Evolutionary conservation across 495 filamentous ascomycete genomes (phyloP).

Genomic region (Neurospora intermedia): DNA sequence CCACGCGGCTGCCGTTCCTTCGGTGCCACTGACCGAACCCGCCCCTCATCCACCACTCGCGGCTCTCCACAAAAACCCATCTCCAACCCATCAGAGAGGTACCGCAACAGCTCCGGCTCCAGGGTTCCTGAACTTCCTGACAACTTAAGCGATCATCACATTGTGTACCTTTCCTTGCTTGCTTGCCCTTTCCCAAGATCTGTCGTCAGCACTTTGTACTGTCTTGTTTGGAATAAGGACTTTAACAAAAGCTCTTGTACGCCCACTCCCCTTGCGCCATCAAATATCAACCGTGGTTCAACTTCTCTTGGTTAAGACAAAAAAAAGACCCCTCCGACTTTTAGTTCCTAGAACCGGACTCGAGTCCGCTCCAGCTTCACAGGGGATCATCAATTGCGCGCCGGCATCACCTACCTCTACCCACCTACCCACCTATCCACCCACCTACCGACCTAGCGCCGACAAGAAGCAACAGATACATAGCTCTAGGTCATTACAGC

Average conservation of each 20-base stretch:
- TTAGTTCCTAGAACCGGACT: not conserved
- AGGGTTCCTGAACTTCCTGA: not conserved
- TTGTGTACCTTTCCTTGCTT: not conserved
- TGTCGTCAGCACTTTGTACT: not conserved
- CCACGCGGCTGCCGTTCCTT: not conserved
- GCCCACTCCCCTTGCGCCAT: not conserved
- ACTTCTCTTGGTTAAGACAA: not conserved
- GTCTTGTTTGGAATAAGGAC: not conserved
- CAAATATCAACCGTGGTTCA: not conserved
- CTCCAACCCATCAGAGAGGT: not conserved
- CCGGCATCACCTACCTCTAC: not conserved
- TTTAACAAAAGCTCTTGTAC: not conserved
- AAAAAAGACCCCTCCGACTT: not conserved
- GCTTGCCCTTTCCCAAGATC: not conserved
- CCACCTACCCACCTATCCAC: not conserved
- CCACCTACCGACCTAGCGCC: too few species aligned
- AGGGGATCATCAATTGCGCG: not conserved
- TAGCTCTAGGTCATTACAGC: too few species aligned
- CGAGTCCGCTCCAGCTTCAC: not conserved
- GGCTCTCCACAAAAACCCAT: not conserved
- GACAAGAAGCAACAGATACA: too few species aligned
- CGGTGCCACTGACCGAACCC: not conserved
- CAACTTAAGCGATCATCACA: not conserved
- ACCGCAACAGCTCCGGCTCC: not conserved
- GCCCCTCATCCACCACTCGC: not conserved